phyloP scores from a whole-genome alignment of 148 eudicot genomes.

The Camellia japonica region DNA sequence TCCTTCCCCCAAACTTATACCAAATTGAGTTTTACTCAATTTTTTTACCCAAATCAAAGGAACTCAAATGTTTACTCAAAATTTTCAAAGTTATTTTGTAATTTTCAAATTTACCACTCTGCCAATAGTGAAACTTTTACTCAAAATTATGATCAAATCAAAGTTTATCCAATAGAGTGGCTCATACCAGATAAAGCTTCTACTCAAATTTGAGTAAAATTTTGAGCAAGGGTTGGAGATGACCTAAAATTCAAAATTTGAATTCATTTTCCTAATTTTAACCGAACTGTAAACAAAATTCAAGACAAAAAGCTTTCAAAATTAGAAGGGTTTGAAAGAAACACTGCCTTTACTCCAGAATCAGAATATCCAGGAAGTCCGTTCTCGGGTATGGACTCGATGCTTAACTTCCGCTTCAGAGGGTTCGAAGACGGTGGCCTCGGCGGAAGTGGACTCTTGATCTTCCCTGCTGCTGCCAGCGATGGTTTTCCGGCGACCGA shows the following conservation, averaged over 20 bases:
- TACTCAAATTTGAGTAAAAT: background rate
- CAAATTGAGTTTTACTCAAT: no score
- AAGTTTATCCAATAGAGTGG: no score
- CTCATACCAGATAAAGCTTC: no score
- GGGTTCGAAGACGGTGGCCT: constrained; percentile 47
- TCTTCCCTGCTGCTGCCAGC: constrained; percentile 28
- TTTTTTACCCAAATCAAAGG: no score
- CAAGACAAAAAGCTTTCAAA: constrained; percentile 6
- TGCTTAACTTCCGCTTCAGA: constrained; percentile 55
- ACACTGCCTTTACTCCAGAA: constrained; percentile 69
- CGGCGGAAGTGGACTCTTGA: constrained; percentile 64
- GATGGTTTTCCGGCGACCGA: constrained; percentile 24
- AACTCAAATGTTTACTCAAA: no score
- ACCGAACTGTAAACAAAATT: background rate
- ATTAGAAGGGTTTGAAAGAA: background rate
- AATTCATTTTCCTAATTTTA: background rate
- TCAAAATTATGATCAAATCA: no score
- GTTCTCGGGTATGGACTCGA: constrained; percentile 40
- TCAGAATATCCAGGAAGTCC: constrained; percentile 40
- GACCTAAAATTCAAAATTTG: background rate
- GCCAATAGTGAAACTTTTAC: no score
- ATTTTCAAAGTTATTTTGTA: no score
- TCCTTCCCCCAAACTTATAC: no score
- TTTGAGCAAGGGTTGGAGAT: background rate
- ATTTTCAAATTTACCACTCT: background rate